Evolutionary conservation across 331 rosid genomes (phyloP), one percentile per base, ranked within the genome.

Genomic region (Dryas integrifolia): DNA sequence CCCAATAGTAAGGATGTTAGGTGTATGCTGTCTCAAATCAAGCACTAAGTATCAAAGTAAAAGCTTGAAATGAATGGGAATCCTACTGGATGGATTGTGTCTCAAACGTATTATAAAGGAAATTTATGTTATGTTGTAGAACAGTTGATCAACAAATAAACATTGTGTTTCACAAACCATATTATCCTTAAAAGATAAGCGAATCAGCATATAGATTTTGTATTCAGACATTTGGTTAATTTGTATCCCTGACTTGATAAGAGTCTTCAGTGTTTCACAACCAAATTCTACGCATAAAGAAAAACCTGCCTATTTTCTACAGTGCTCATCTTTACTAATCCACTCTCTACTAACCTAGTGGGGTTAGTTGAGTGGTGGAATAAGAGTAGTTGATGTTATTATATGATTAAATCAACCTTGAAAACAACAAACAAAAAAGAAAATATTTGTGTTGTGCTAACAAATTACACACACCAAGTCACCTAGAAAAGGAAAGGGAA

Each of bases 1-100:
- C 97, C 98, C 63, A 79, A 90, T 68, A 87, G 97, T 51, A 95
- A 95, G 92, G 91, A 95, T 43, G 81, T 90, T 61, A 84, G 98
- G 77, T 83, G 88, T 16, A 95, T 95, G 96, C 44, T 88, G 70
- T 46, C 85, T 18, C 99, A 92, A 82, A 95, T 95, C 77, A 83
- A 84, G 78, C 92, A 88, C 73, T 74, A 77, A 70, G 74, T 45
- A 14, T 53, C 55, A 49, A 40, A 24, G 38, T 44, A 26, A 49
- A 61, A 44, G 18, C 43, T 41, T 26, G 58, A 46, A 65, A 57
- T 65, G 65, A 51, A 9, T 50, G 43, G 56, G n/a, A 71, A 58
- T 71, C 65, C 57, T 3, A 2, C 58, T 5, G 40, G 58, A 46
- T 59, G 5, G 38, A 58, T 2, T 9, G 15, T 40, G 62, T 30